These are phyloP conservation scores for Dipodascus geniculatus DNA, from an alignment of 805 yeast genomes.

Conservation along the genomic window DNA sequence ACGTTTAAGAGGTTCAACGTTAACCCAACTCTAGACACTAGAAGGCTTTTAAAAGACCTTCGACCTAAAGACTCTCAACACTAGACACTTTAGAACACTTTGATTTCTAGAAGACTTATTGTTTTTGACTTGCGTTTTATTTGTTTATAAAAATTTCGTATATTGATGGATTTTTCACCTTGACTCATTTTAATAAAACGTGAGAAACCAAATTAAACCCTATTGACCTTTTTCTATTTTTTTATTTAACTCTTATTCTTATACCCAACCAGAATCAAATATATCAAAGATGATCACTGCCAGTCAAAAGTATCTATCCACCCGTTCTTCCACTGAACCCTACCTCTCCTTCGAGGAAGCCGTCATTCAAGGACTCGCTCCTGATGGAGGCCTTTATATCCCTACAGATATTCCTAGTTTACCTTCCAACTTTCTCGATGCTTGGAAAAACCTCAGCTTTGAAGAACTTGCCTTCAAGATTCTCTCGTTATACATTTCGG, in stretches of 20 bases:
- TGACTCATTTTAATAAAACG: not conserved
- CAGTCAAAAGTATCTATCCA: constrained; percentile 26
- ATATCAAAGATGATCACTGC: not conserved
- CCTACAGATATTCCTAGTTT: constrained; percentile 74
- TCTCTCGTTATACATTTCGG: constrained; percentile 64
- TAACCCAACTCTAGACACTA: too few species aligned
- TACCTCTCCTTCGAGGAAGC: constrained; percentile 30
- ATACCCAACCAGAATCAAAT: too few species aligned
- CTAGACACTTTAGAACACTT: too few species aligned
- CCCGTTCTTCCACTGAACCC: constrained; percentile 26
- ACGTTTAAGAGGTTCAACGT: too few species aligned
- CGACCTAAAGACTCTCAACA: too few species aligned
- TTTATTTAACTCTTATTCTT: too few species aligned
- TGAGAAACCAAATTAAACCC: not conserved
- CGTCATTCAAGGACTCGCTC: constrained; percentile 64
- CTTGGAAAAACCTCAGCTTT: constrained; percentile 69
- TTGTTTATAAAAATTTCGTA: not conserved
- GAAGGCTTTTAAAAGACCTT: too few species aligned
- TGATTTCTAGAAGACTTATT: not conserved
- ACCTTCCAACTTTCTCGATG: constrained; percentile 39
- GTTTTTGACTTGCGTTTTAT: not conserved
- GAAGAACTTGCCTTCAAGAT: constrained; percentile 81
- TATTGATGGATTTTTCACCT: not conserved
- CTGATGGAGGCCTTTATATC: constrained; percentile 91
- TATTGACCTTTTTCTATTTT: not conserved